A percentile compares a stretch with the other conserved stretches of the same genome.
Evolutionary conservation across 148 eudicot species (phyloP).

Genomic region (Cornus controversa): DNA sequence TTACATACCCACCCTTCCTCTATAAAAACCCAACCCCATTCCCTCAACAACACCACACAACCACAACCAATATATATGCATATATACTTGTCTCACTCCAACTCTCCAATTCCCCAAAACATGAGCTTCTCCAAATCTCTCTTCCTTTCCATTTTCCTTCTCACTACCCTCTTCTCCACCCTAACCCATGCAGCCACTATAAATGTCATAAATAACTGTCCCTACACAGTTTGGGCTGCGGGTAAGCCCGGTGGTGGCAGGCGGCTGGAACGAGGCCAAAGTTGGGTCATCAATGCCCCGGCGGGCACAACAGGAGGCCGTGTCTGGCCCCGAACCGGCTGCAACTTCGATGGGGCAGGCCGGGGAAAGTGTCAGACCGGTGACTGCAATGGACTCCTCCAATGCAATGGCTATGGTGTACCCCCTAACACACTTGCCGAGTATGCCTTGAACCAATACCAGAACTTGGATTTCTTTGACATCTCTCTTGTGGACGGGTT

Average conservation of each 20-base stretch:
- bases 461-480: slow-evolving; percentile 31
- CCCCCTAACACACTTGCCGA: slow-evolving; percentile 38
- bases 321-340: slow-evolving; percentile 26
- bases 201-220: slow-evolving; percentile 20
- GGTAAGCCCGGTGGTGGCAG: slow-evolving; percentile 26
- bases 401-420: slow-evolving; percentile 24
- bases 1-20: too few relatives aligned
- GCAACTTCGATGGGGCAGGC: slow-evolving; percentile 14
- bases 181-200: slow-evolving; percentile 22
- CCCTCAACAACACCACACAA: too few relatives aligned
- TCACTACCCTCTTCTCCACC: slow-evolving; percentile 15
- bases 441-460: slow-evolving; percentile 13
- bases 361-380: slow-evolving; percentile 28
- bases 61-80: not conserved
- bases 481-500: slow-evolving; percentile 38
- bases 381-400: slow-evolving; percentile 32
- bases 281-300: slow-evolving; percentile 16
- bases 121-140: slow-evolving; percentile 10
- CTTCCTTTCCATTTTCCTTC: not conserved
- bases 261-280: slow-evolving; percentile 15
- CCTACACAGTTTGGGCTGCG: slow-evolving; percentile 27
- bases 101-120: too few relatives aligned
- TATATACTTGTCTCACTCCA: too few relatives aligned
- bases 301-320: slow-evolving; percentile 21
- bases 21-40: too few relatives aligned